Evolutionary conservation across 1,284 basidiomycete genomes (phyloP).

Genomic region (Austroboletus olivaceoglutinosus): DNA sequence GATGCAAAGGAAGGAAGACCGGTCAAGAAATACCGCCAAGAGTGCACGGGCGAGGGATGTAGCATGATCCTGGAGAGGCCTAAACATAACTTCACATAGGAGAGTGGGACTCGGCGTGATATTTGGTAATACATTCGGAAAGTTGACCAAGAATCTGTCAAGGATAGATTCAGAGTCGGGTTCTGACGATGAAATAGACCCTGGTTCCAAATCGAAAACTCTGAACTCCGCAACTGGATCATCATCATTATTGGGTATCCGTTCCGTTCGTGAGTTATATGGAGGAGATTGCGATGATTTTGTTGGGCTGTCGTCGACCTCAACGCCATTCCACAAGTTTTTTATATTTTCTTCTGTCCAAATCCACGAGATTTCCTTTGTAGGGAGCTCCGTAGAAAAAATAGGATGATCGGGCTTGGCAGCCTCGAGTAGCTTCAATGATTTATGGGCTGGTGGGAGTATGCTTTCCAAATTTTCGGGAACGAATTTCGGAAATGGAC

Average conservation of each 20-base stretch:
- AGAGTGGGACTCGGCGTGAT: constrained; percentile 62
- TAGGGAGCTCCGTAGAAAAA: constrained; percentile 33
- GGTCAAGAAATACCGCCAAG: constrained; percentile 56
- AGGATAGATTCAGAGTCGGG: constrained; percentile 35
- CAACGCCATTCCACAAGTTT: constrained; percentile 36
- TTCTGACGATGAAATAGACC: constrained; percentile 36
- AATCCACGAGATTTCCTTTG: constrained; percentile 54
- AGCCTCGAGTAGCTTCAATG: constrained; percentile 57
- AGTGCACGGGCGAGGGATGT: constrained; percentile 59
- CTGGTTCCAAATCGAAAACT: constrained; percentile 68
- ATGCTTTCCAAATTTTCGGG: constrained; percentile 45
- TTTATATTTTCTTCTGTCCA: constrained; percentile 59
- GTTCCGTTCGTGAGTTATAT: constrained; percentile 1
- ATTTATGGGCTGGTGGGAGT: constrained; percentile 62
- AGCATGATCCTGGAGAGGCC: constrained; percentile 56
- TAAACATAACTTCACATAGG: constrained; percentile 57
- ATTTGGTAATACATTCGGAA: constrained; percentile 57
- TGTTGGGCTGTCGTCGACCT: neutral
- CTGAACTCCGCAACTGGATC: constrained; percentile 47
- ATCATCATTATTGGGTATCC: constrained; percentile 20
- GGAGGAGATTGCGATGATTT: neutral
- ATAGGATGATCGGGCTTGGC: constrained; percentile 62
- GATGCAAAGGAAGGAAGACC: constrained; percentile 53
- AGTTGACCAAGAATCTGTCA: constrained; percentile 49
- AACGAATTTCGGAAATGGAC: constrained; percentile 60